Conservation (phyloP, 768 basidiomycete species). For the Pholiota conissans region DNA sequence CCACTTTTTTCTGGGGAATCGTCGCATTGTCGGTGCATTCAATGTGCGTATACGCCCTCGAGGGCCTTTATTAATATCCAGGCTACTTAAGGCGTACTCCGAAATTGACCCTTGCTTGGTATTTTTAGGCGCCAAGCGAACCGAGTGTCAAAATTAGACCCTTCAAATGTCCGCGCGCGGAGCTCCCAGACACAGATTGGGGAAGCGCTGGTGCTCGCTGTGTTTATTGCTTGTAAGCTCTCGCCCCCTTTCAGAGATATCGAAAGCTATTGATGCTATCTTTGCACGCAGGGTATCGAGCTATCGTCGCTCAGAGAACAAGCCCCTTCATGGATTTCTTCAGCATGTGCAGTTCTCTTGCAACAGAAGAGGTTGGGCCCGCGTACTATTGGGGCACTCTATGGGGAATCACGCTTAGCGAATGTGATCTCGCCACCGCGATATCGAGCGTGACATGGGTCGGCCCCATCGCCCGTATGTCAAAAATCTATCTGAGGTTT, state of each 20-base stretch:
- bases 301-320: neutral
- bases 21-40: conserved; percentile 3
- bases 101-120: conserved; percentile 2
- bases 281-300: neutral
- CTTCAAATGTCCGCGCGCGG: neutral
- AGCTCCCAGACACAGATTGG: neutral
- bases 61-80: neutral
- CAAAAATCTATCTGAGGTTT: too few species aligned
- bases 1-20: neutral
- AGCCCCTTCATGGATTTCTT: neutral
- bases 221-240: neutral
- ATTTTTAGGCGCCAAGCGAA: neutral
- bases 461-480: conserved; percentile 4
- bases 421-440: neutral
- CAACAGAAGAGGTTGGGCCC: neutral
- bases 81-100: neutral
- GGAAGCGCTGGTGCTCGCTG: neutral
- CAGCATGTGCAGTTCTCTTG: neutral
- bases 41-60: conserved; percentile 1
- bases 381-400: too few species aligned
- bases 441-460: conserved; percentile 2
- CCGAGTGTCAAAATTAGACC: neutral
- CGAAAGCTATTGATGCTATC: neutral
- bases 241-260: neutral
- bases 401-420: neutral